Evolutionary conservation across 768 basidiomycete species (phyloP).

Genomic region (Daedaleopsis sinensis): DNA sequence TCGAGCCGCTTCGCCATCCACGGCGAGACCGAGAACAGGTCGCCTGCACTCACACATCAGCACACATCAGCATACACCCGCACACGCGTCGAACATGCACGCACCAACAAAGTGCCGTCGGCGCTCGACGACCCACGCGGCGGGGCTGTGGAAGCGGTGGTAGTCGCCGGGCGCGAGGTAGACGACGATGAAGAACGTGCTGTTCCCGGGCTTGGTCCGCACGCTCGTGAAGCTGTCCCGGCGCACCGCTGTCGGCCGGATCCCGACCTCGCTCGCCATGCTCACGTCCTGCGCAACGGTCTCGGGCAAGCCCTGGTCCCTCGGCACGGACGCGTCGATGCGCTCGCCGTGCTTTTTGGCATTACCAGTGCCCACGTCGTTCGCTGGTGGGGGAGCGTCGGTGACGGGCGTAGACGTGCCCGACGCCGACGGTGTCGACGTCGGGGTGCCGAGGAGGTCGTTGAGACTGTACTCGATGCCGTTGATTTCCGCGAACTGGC

Average conservation of each 20-base stretch:
- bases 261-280: constrained; percentile 76
- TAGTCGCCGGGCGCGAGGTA: constrained; percentile 99
- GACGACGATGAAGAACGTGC: constrained; percentile 91
- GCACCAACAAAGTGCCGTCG: constrained; percentile 90
- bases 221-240: constrained; percentile 45
- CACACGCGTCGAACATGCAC: constrained; percentile 25
- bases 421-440: constrained; percentile 41
- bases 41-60: constrained; percentile 51
- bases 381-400: constrained; percentile 3
- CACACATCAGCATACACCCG: not conserved
- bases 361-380: constrained; percentile 19
- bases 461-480: constrained; percentile 96
- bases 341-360: constrained; percentile 66
- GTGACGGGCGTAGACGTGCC: constrained; percentile 42
- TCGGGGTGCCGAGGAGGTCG: constrained; percentile 71
- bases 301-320: constrained; percentile 55
- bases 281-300: constrained; percentile 66
- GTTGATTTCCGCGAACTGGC: constrained; percentile 94
- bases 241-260: constrained; percentile 42
- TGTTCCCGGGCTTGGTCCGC: constrained; percentile 71
- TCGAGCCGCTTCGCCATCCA: constrained; percentile 91
- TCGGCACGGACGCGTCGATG: constrained; percentile 76
- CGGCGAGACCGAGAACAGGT: constrained; percentile 95
- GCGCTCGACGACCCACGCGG: constrained; percentile 97
- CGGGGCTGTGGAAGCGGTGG: constrained; percentile 95